phyloP scores from a whole-genome alignment of 345 rosid species.

The Tarenaya hassleriana region DNA sequence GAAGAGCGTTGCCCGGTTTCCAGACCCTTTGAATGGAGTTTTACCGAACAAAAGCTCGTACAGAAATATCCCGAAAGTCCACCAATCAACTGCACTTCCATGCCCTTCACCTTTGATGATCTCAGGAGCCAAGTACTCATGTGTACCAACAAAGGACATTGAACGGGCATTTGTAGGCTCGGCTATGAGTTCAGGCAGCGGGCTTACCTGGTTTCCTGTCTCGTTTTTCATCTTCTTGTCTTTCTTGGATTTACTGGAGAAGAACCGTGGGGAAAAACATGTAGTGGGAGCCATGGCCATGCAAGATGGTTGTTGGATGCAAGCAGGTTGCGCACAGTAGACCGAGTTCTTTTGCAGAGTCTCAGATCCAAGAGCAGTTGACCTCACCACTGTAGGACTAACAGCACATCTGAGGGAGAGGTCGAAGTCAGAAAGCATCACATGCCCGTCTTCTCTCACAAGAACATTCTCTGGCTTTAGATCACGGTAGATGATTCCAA shows the following conservation, averaged over 20 bases:
- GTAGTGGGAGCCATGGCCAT: conserved; percentile 48
- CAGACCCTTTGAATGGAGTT: conserved; percentile 85
- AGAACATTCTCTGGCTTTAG: conserved; percentile 87
- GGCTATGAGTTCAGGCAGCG: conserved; percentile 84
- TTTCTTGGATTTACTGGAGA: conserved; percentile 50
- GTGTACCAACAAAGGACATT: conserved; percentile 88
- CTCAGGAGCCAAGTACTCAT: conserved; percentile 86
- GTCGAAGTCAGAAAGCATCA: conserved; percentile 88
- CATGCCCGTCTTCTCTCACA: conserved; percentile 84
- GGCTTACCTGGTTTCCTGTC: conserved; percentile 53
- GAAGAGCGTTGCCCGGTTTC: conserved; percentile 72
- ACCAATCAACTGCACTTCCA: conserved; percentile 89
- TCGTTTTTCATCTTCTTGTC: conserved; percentile 44
- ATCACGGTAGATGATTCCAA: conserved; percentile 78
- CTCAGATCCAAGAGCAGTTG: conserved; percentile 39
- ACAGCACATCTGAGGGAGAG: conserved; percentile 67
- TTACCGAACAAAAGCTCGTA: conserved; percentile 73
- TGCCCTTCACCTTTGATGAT: conserved; percentile 83
- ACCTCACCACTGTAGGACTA: conserved; percentile 51
- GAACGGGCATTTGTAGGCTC: conserved; percentile 92
- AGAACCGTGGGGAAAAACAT: conserved; percentile 54
- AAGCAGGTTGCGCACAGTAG: conserved; percentile 51
- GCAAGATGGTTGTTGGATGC: conserved; percentile 60
- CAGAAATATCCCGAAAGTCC: conserved; percentile 81
- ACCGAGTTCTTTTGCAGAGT: conserved; percentile 42